phyloP scores from a whole-genome alignment of 805 yeast genomes.

The Ogataea haglerorum region DNA sequence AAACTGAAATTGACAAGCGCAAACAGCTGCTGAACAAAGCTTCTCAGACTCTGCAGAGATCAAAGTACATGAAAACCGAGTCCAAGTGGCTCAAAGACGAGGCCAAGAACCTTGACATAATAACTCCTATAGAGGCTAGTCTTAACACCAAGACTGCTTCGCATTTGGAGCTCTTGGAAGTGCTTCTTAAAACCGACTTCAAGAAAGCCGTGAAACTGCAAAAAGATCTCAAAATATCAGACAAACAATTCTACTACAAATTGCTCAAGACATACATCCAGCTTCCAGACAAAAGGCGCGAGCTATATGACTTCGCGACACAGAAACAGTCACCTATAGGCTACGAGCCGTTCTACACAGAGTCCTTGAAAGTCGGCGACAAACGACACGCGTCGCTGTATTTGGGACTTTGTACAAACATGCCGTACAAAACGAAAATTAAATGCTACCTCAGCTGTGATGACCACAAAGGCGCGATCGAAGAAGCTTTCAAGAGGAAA shows the following conservation, averaged over 20 bases:
- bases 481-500: constrained; percentile 43
- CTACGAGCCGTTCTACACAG: constrained; percentile 57
- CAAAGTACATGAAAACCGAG: constrained; percentile 34
- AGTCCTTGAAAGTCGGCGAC: constrained; percentile 52
- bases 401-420: constrained; percentile 47
- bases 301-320: constrained; percentile 50
- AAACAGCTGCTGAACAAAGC: constrained; percentile 28
- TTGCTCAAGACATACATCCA: constrained; percentile 47
- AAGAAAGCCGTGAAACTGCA: constrained; percentile 46
- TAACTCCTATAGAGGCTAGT: constrained; percentile 34
- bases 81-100: constrained; percentile 43
- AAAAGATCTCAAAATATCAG: constrained; percentile 54
- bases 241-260: constrained; percentile 52
- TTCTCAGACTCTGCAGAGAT: constrained; percentile 31
- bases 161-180: constrained; percentile 45
- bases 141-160: constrained; percentile 22
- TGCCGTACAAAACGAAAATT: constrained; percentile 44
- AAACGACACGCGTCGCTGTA: constrained; percentile 57
- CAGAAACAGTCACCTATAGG: constrained; percentile 67
- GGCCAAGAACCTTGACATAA: constrained; percentile 40
- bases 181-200: constrained; percentile 46
- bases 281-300: constrained; percentile 48
- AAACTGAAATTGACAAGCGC: constrained; percentile 19
- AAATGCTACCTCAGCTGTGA: constrained; percentile 51
- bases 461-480: constrained; percentile 48